These are phyloP conservation scores for Apophysomyces elegans DNA, from an alignment of 371 early-diverging fungal genomes.

Conservation along the genomic window DNA sequence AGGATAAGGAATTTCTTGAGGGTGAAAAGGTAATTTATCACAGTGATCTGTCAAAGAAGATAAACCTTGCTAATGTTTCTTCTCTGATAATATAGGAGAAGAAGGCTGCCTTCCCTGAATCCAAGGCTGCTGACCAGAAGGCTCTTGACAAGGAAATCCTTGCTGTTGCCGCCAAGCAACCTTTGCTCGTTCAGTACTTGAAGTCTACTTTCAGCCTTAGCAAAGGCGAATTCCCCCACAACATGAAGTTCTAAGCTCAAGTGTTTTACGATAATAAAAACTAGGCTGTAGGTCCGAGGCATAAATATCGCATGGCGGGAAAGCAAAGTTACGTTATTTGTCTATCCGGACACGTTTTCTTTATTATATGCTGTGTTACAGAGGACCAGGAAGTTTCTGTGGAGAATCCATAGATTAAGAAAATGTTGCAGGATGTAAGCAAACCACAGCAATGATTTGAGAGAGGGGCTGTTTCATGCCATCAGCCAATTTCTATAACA, in stretches of 20 bases:
- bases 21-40: constrained; percentile 57
- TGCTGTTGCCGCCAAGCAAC: constrained; percentile 82
- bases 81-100: constrained; percentile 22
- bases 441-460: background rate
- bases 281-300: constrained; percentile 10
- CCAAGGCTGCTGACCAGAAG: constrained; percentile 87
- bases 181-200: constrained; percentile 87
- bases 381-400: background rate
- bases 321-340: constrained; percentile 6
- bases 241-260: constrained; percentile 84
- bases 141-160: constrained; percentile 83
- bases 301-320: background rate
- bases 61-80: background rate
- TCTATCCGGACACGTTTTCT: background rate
- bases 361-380: background rate
- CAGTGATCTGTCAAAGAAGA: background rate
- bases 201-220: constrained; percentile 82
- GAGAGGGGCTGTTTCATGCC: background rate
- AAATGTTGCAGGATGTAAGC: background rate
- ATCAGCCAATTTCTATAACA: too few species aligned
- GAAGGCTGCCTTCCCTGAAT: constrained; percentile 72
- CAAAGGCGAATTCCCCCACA: constrained; percentile 96
- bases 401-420: too few species aligned
- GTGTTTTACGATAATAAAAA: constrained; percentile 7
- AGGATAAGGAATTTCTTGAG: constrained; percentile 89